Base-by-base conservation (phyloP, 805 yeast species). In the Hermanozyma aechmeae region DNA sequence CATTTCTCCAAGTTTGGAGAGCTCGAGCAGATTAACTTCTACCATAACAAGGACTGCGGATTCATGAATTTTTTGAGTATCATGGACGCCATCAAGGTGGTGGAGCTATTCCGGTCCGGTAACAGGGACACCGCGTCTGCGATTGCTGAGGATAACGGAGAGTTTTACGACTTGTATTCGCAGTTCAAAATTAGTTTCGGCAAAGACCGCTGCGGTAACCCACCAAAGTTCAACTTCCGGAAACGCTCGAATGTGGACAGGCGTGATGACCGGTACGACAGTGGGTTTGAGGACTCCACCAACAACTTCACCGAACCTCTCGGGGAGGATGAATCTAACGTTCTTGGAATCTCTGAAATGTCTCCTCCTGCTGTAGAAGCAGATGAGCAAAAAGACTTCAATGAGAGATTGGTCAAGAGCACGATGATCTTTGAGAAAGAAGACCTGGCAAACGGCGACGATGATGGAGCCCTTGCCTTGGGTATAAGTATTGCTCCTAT, bases 201-300 rank as follows among this genome's bases (percentile, higher is more conserved):
- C 26, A 78, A 78, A 43, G 93, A 81, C 53, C 71, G 98, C 48
- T 89, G 97, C 56, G 97, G 96, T 17, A 85, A 87, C 49, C 76
- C 85, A 35, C 96, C 96, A 28, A 70, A 71, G 56, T 62, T 61
- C 32, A 55, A 56, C 40, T 55, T 48, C 51, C 65, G 53, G 48
- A 73, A 60, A 54, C 53, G 38, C 57, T 43, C 27, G 27, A 35
- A 24, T 29, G 43, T 38, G 29, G 36, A 31, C 30, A 21, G 20
- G 5, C 10, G 13, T 16, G 32, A 13, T 5, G 11, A n/a, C 9
- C n/a, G 13, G 6, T n/a, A 19, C 8, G 29, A 24, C 11, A 26
- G 6, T 30, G 19, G 30, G 12, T 19, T 19, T 16, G 5, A 30
- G 26, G n/a, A n/a, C n/a, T n/a, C n/a, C n/a, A n/a, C n/a, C n/a